Base-by-base conservation (phyloP, 352 stramenopile genomes). In the Phytophthora pluvialis region DNA sequence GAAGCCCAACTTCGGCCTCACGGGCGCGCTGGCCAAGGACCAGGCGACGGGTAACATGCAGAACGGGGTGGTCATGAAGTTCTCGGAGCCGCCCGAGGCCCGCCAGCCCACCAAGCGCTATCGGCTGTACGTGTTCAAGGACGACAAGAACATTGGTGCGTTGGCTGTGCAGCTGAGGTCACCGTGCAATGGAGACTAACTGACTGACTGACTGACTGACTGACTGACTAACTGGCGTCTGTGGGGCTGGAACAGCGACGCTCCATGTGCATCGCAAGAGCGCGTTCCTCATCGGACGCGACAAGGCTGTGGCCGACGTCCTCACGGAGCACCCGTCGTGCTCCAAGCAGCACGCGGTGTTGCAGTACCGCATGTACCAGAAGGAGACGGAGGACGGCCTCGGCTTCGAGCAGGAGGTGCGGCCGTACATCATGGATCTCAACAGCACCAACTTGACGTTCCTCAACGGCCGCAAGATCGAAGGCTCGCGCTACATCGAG, bases 391-490 rank as follows among this genome's bases (percentile, higher is more conserved):
- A 73, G 9, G 81, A 91, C 50, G 82, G 84, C 0, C 64, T 93
- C 5, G 65, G 72, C 47, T 85, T 82, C 48, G 61, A 78, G 54
- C 81, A 84, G 44, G 72, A 91, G 26, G 85, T 95, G 64, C 81
- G 83, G 21, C 98, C 97, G 4, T 99, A 99, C 83, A 78, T 99
- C 39, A 96, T 99, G 90, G 98, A 99, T 77, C 82, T 99, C 28
- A 88, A 98, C 69, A 98, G 90, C 76, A 98, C 97, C 21, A 99
- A 99, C 83, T 94, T 91, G 25, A 99, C 97, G n/a, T 97, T 97
- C 50, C 80, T 99, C 7, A 99, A 99, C 73, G 95, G 96, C 10
- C 81, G 96, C 35, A 73, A 80, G 45, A 87, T 99, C 48, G 96
- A 99, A 21, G 60, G 83, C 36, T 94, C 94, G 32, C 90, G 98